Evolutionary conservation across 192 early-diverging fungal genomes (phyloP).

Genomic region (Backusella parvicylindrica): DNA sequence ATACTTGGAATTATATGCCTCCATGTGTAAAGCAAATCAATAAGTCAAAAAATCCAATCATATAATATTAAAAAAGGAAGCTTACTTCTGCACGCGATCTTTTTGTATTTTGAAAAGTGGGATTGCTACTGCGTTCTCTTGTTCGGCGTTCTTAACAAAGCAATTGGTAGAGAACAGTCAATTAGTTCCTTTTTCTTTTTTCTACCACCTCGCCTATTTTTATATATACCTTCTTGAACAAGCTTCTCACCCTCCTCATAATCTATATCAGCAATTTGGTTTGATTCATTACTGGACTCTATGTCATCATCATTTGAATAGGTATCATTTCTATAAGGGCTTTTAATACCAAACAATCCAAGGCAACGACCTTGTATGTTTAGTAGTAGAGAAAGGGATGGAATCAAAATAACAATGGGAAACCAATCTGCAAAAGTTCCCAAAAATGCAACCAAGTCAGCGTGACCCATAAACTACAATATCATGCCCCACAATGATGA

Average conservation of each 20-base stretch:
- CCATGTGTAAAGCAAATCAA: neutral
- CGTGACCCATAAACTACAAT: conserved; percentile 68
- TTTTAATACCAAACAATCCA: conserved; percentile 53
- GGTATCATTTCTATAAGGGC: conserved; percentile 33
- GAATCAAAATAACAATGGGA: conserved; percentile 81
- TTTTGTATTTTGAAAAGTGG: neutral
- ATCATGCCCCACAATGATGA: neutral
- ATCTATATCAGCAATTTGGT: conserved; percentile 17
- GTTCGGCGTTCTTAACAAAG: neutral
- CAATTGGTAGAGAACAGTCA: neutral
- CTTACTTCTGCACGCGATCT: neutral
- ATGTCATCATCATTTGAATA: conserved; percentile 31
- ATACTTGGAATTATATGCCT: neutral
- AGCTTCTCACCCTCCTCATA: conserved; percentile 30
- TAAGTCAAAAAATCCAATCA: neutral
- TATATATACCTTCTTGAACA: conserved; percentile 25
- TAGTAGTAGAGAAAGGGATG: conserved; percentile 69
- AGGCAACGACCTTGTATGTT: conserved; percentile 83
- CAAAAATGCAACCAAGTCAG: conserved; percentile 87
- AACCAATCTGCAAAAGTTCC: conserved; percentile 88
- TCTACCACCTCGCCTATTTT: neutral
- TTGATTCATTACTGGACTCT: conserved; percentile 9
- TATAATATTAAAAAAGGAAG: neutral
- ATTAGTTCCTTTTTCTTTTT: neutral
- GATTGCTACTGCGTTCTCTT: neutral